Evolutionary conservation across 2,329 filamentous ascomycete genomes (phyloP).

Genomic region (Akanthomyces muscarius): DNA sequence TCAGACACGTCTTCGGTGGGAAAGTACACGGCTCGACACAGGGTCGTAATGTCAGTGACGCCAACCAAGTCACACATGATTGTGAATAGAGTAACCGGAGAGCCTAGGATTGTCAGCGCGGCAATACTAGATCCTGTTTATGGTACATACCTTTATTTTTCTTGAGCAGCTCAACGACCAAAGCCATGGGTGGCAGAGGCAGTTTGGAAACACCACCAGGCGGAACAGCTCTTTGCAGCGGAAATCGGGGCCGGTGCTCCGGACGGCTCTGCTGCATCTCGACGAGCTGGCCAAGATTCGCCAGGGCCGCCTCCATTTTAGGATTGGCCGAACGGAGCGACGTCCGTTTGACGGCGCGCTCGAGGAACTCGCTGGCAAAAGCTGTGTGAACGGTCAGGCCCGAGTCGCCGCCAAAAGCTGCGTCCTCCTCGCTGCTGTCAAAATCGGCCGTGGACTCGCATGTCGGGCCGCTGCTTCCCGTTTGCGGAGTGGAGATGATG

Average conservation of each 20-base stretch:
- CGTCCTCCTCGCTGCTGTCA: conserved; percentile 38
- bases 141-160: conserved; percentile 40
- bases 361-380: conserved; percentile 53
- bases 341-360: conserved; percentile 47
- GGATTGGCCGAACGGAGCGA: conserved; percentile 43
- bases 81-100: conserved; percentile 46
- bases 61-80: conserved; percentile 48
- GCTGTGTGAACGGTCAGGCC: conserved; percentile 47
- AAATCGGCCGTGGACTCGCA: conserved; percentile 31
- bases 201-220: conserved; percentile 46
- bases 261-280: conserved; percentile 44
- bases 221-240: conserved; percentile 42
- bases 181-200: conserved; percentile 50
- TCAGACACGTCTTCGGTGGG: conserved; percentile 48
- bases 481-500: conserved; percentile 26
- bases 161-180: conserved; percentile 47
- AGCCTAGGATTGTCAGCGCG: conserved; percentile 32
- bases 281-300: conserved; percentile 50
- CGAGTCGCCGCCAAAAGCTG: conserved; percentile 44
- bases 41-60: conserved; percentile 45
- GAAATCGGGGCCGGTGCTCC: conserved; percentile 42
- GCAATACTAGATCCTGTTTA: not conserved
- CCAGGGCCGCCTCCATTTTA: conserved; percentile 50
- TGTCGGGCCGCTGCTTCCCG: conserved; percentile 25
- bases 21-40: conserved; percentile 50